Percentiles rank a stretch among this genome's conserved stretches.
Evolutionary conservation across 176 grass and related monocot species (phyloP).

Genomic region (Lolium rigidum): DNA sequence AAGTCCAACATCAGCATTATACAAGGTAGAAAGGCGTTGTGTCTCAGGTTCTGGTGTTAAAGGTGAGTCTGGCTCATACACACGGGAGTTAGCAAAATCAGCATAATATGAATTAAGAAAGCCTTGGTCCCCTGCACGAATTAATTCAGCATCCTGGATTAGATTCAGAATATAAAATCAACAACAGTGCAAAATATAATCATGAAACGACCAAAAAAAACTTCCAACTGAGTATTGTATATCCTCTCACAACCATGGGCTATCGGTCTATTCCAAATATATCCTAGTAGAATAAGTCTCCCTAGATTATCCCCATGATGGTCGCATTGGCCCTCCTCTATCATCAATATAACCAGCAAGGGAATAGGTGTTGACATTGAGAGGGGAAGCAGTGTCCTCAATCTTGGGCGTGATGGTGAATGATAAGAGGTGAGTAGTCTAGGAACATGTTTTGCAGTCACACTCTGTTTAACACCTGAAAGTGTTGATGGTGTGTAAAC

Average conservation of each 20-base stretch:
- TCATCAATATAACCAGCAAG: neutral
- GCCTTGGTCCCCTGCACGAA: slow-evolving; percentile 56
- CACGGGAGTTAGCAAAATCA: slow-evolving; percentile 89
- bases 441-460: slow-evolving; percentile 4
- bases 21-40: slow-evolving; percentile 88
- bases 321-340: neutral
- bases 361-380: slow-evolving; percentile 22
- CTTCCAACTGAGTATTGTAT: neutral
- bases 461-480: slow-evolving; percentile 4
- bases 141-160: slow-evolving; percentile 34
- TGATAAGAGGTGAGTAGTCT: neutral
- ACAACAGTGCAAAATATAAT: neutral
- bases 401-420: neutral
- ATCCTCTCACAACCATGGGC: neutral
- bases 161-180: slow-evolving; percentile 20
- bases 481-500: neutral
- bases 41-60: slow-evolving; percentile 78
- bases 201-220: slow-evolving; percentile 22
- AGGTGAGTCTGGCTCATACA: slow-evolving; percentile 78
- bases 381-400: neutral
- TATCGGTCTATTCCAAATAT: neutral
- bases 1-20: slow-evolving; percentile 99
- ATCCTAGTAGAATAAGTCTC: no score
- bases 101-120: slow-evolving; percentile 94
- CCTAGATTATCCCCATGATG: neutral